A percentile compares a stretch with the other conserved stretches of the same genome.
These are phyloP conservation scores for Asterophora parasitica DNA, from an alignment of 768 basidiomycete genomes.

Conservation along the genomic window DNA sequence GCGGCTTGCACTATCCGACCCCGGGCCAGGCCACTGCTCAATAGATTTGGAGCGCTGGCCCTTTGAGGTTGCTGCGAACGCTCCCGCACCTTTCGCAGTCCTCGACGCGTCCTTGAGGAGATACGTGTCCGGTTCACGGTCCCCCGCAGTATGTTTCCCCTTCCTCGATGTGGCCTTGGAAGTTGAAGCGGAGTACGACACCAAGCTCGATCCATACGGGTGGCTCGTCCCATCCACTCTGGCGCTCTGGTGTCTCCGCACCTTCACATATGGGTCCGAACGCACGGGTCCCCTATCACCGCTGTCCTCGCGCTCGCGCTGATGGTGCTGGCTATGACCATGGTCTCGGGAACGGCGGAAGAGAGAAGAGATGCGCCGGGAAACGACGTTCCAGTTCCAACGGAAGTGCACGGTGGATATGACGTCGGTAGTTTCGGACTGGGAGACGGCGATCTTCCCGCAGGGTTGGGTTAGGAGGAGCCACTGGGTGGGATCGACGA, in stretches of 20 bases:
- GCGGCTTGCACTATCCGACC: slow-evolving; percentile 1
- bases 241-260: slow-evolving; percentile 17
- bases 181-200: background rate
- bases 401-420: slow-evolving; percentile 62
- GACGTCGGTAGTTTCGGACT: slow-evolving; percentile 73
- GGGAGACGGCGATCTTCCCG: slow-evolving; percentile 50
- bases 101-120: no score
- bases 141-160: slow-evolving; percentile 16
- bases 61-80: slow-evolving; percentile 6
- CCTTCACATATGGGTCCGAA: slow-evolving; percentile 19
- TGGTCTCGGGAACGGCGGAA: slow-evolving; percentile 37
- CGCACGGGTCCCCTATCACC: slow-evolving; percentile 17
- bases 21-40: slow-evolving; percentile 23
- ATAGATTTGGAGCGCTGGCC: slow-evolving; percentile 25
- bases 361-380: slow-evolving; percentile 44
- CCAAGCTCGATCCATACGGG: no score
- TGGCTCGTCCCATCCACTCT: background rate
- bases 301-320: slow-evolving; percentile 4
- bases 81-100: background rate
- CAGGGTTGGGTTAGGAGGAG: slow-evolving; percentile 39
- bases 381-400: slow-evolving; percentile 50
- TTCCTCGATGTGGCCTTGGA: slow-evolving; percentile 23
- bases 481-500: slow-evolving; percentile 68
- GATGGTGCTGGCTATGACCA: slow-evolving; percentile 4
- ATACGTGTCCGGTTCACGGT: no score